Evolutionary conservation across 75 land plant genomes (phyloP).

Genomic region (Azolla pinnata): DNA sequence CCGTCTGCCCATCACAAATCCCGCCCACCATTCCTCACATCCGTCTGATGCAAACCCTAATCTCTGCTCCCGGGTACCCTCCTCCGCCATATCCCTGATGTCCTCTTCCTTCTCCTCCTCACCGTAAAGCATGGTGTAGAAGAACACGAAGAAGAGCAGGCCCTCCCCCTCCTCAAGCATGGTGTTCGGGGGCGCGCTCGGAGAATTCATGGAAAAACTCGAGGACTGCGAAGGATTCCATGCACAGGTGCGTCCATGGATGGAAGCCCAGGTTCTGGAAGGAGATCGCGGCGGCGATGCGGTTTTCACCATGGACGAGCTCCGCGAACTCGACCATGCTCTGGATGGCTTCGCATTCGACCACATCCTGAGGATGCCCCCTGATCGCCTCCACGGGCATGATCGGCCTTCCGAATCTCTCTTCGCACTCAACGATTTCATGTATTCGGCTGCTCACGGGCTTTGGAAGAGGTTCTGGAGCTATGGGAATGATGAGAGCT

Average conservation of each 20-base stretch:
- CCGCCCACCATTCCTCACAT: too few relatives aligned
- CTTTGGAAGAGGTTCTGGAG: slow-evolving; percentile 77
- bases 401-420: slow-evolving; percentile 33
- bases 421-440: slow-evolving; percentile 68
- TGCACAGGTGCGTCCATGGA: too few relatives aligned
- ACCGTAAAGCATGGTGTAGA: background rate
- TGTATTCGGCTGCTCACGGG: slow-evolving; percentile 46
- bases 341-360: slow-evolving; percentile 65
- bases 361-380: slow-evolving; percentile 70
- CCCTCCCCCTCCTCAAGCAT: background rate
- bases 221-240: slow-evolving; percentile 39
- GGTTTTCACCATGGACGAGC: slow-evolving; percentile 47
- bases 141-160: background rate
- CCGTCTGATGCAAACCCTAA: too few relatives aligned
- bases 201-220: slow-evolving; percentile 37
- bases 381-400: slow-evolving; percentile 20
- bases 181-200: slow-evolving; percentile 26
- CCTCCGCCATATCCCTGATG: background rate
- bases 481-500: slow-evolving; percentile 39
- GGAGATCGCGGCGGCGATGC: too few relatives aligned
- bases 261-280: too few relatives aligned
- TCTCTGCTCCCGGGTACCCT: background rate
- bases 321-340: slow-evolving; percentile 60
- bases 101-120: background rate
- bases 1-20: too few relatives aligned